Base-by-base conservation (phyloP, 1,284 basidiomycete genomes). In the Amylostereum chailletii region DNA sequence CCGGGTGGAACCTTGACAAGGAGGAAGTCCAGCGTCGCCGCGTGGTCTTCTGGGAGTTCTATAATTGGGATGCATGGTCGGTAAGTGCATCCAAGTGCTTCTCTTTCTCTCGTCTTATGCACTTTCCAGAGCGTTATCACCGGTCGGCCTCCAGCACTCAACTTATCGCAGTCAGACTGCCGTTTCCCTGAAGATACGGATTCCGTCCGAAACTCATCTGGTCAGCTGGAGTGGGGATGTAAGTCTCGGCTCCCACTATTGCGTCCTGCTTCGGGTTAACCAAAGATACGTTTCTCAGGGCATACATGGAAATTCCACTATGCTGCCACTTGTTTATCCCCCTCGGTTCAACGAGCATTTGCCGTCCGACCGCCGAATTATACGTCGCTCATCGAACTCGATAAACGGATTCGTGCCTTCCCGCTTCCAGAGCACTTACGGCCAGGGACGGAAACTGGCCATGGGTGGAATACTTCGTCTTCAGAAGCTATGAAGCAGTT, bases 41-140 rank as follows among this genome's bases (percentile, higher is more conserved):
- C 45, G 62, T 66, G 38, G 58, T 79, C 38, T 80, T 77, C 58
- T 81, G 78, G 78, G 78, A 80, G 54, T 60, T 79, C 3, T 76
- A 68, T 55, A 65, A 65, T 4, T 73, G 70, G 64, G 76, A 78
- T 54, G 62, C 68, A 3, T 77, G 72, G 72, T 66, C 69, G 46
- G 76, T 76, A 51, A 52, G 72, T 67, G 26, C 26, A 7, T 2
- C 45, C 10, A 5, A 4, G 46, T 52, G 29, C 31, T 45, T 44
- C 41, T 42, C 47, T 42, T 8, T 42, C 42, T 10, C 37, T 5
- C 11, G 11, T 45, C 29, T 3, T 9, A 29, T 8, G 26, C 31
- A 27, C 38, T 10, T 33, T 7, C 30, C 37, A 77, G 74, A 69
- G 71, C 47, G 62, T 78, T 47, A 65, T 72, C 5, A 68, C 69